A percentile compares a stretch with the other conserved stretches of the same genome.
These are phyloP conservation scores for Venturia pyrina DNA, from an alignment of 2,329 filamentous ascomycete genomes.

Conservation along the genomic window DNA sequence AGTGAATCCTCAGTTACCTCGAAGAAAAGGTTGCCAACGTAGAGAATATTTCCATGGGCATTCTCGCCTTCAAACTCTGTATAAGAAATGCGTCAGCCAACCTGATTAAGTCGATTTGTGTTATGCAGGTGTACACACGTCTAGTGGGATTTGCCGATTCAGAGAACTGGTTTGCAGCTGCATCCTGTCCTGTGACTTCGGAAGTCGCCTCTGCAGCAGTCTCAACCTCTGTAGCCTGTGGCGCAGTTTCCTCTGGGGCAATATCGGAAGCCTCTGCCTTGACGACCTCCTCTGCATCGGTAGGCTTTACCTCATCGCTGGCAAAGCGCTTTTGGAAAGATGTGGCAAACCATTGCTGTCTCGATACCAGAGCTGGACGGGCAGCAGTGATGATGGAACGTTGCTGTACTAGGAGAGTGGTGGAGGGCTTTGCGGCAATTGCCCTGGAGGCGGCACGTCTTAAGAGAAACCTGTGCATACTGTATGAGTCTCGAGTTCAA, in stretches of 20 bases:
- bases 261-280: conserved; percentile 20
- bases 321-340: conserved; percentile 38
- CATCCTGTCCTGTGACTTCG: conserved; percentile 20
- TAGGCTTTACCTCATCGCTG: conserved; percentile 31
- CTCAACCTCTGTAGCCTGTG: conserved; percentile 13
- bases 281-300: conserved; percentile 23
- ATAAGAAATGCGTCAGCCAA: conserved; percentile 6
- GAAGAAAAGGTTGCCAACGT: conserved; percentile 61
- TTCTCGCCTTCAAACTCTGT: conserved; percentile 18
- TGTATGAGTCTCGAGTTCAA: not conserved
- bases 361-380: conserved; percentile 26
- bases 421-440: conserved; percentile 34
- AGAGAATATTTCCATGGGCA: conserved; percentile 32
- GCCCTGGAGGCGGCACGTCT: conserved; percentile 48
- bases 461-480: conserved; percentile 43
- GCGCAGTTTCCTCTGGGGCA: conserved; percentile 27
- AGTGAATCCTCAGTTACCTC: conserved; percentile 55
- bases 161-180: conserved; percentile 19
- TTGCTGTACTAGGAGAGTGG: conserved; percentile 32
- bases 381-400: conserved; percentile 30
- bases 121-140: conserved; percentile 16
- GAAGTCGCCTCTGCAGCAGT: conserved; percentile 23
- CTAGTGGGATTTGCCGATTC: conserved; percentile 19
- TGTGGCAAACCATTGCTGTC: conserved; percentile 29
- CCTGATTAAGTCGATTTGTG: not conserved